Base-by-base conservation (phyloP, 1,139 yeast species). In the Candida sp. region DNA sequence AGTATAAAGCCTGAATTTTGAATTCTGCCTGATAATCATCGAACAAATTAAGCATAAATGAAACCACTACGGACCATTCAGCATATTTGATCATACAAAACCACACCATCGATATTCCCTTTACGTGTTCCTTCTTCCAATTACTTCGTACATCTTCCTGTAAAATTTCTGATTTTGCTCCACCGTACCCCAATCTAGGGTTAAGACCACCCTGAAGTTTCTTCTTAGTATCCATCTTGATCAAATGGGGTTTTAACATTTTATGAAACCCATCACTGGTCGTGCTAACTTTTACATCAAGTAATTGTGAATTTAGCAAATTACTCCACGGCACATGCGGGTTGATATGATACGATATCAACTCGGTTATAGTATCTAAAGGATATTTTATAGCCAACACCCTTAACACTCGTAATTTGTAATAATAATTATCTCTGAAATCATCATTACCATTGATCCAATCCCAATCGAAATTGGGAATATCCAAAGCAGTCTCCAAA, bases 1-100 rank as follows among this genome's bases (percentile, higher is more conserved):
- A 50, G 21, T 54, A 51, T 42, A 75, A 70, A 9, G 81, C 82
- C 43, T 69, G 70, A 0, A 63, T 52, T 49, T 81, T 79, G 42
- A 70, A 60, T 5, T 50, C 49, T 0, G 76, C 67, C 22, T 77
- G 79, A 42, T 72, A 70, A 46, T 77, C 79, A 51, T 81, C 85
- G 21, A 79, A 56, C 8, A 79, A 56, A 46, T 78, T 78, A 22
- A 82, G 56, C 4, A 68, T 60, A 7, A 80, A 71, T 1, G 86
- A 79, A 0, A 81, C 62, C 1, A 79, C 48, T 5, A 76, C 45
- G 25, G 75, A 62, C 80, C 82, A 77, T 43, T 66, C 48, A 5
- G 47, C 51, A 4, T 52, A 44, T 4, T 58, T 42, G 5, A 50
- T 45, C 1, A 75, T 52, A 22, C 68, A 46, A 36, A 61, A 57